A percentile compares a stretch with the other conserved stretches of the same genome.
These are phyloP conservation scores for Candida verbasci DNA, from an alignment of 805 yeast genomes.

Conservation along the genomic window DNA sequence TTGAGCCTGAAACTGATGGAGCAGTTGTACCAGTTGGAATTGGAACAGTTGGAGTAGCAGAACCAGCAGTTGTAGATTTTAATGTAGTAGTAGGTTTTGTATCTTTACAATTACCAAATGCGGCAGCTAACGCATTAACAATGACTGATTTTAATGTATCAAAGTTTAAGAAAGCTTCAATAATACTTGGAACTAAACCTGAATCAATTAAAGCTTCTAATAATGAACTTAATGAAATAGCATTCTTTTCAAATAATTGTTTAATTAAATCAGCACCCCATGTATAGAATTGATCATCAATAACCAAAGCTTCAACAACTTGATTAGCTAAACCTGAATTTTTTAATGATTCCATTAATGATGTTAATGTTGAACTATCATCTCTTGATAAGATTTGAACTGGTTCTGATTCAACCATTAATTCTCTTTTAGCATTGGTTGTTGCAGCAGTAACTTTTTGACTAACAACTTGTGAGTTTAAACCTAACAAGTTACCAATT, in stretches of 20 bases:
- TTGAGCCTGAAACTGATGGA: conserved; percentile 3
- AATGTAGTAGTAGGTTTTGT: conserved; percentile 20
- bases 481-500: conserved; percentile 20
- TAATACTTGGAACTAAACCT: conserved; percentile 33
- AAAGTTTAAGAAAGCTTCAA: conserved; percentile 35
- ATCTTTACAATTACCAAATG: conserved; percentile 32
- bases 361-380: conserved; percentile 18
- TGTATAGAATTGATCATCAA: conserved; percentile 30
- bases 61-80: conserved; percentile 11
- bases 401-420: conserved; percentile 2
- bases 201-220: conserved; percentile 28
- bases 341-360: conserved; percentile 41
- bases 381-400: conserved; percentile 11
- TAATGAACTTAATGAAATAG: conserved; percentile 23
- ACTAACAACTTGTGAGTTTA: conserved; percentile 16
- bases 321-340: conserved; percentile 37
- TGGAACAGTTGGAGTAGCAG: conserved; percentile 11
- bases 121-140: conserved; percentile 41
- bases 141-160: conserved; percentile 36
- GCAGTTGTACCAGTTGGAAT: conserved; percentile 5
- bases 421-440: conserved; percentile 12
- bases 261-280: conserved; percentile 36
- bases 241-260: conserved; percentile 24
- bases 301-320: conserved; percentile 34
- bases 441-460: conserved; percentile 7